Evolutionary conservation across 2,329 filamentous ascomycete genomes (phyloP), one percentile per base, ranked within the genome.

Genomic region (Calonectria crousiana): DNA sequence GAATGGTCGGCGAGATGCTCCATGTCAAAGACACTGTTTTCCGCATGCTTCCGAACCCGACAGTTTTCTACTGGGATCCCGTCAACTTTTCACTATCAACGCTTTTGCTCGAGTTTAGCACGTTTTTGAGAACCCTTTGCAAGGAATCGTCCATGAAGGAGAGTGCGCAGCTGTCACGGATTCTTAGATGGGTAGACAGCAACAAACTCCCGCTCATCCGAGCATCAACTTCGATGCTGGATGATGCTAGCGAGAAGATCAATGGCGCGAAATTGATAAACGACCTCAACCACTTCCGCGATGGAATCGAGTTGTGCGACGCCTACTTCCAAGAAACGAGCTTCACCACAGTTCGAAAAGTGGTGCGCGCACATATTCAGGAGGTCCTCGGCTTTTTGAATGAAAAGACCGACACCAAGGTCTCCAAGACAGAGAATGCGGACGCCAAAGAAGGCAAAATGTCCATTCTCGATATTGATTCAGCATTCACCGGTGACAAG

Each of bases 31-130:
- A 83, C 4, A 84, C 82, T 6, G 82, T 79, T 28, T 88, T 87
- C 71, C 82, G 83, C 34, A 84, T 85, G 81, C 79, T 88, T 1
- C 86, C 86, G 0, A 88, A 88, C 69, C 86, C 86, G 0, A 85
- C 78, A 0, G 56, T 75, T 0, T 79, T 74, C 44, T 74, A 78
- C 56, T 79, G 78, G 78, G 76, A 80, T 2, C 71, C 73, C 1
- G 75, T 47, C 6, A 69, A 71, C 2, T 79, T 78, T 32, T 78
- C 74, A 23, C 60, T 79, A 0, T 60, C 76, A 0, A 64, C 69
- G 0, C 34, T 79, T 2, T 30, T 78, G 16, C 13, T 56, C 0
- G 77, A 78, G n/a, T 78, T 64, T 34, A 67, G 73, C 5, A 62
- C 41, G 0, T 70, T 62, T 0, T 53, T 79, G 4, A 34, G 6